These are phyloP conservation scores for Zygotorulaspora chibaensis DNA, from an alignment of 805 yeast species.

Conservation along the genomic window DNA sequence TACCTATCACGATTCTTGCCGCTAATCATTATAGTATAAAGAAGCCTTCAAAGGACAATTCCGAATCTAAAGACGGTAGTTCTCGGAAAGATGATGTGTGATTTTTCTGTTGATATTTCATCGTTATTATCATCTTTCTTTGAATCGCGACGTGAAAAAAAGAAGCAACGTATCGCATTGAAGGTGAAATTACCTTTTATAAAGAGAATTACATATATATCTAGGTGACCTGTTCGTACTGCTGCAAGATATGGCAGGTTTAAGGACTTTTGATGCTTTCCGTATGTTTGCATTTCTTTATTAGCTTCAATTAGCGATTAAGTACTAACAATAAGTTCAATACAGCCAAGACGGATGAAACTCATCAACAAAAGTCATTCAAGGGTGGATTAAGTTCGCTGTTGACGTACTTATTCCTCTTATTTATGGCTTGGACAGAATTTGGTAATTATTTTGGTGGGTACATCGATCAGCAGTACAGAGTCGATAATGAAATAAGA, in stretches of 20 bases:
- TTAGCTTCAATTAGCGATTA: neutral
- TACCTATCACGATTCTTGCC: slow-evolving; percentile 13
- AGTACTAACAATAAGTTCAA: slow-evolving; percentile 10
- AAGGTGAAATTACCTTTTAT: neutral
- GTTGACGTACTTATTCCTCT: slow-evolving; percentile 53
- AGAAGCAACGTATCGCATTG: neutral
- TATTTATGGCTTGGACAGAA: slow-evolving; percentile 77
- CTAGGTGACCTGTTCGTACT: neutral
- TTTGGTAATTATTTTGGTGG: slow-evolving; percentile 85
- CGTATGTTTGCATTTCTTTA: slow-evolving; percentile 42
- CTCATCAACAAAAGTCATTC: slow-evolving; percentile 66
- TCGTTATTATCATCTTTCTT: neutral
- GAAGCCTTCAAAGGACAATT: slow-evolving; percentile 3
- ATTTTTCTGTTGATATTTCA: neutral
- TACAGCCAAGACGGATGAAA: slow-evolving; percentile 61
- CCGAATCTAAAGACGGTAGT: slow-evolving; percentile 1
- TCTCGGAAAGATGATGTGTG: slow-evolving; percentile 1
- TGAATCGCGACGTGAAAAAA: neutral
- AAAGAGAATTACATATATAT: neutral
- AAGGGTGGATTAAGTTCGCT: slow-evolving; percentile 76
- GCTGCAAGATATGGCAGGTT: slow-evolving; percentile 26
- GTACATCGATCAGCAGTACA: slow-evolving; percentile 67
- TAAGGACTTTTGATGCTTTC: slow-evolving; percentile 67
- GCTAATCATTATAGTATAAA: slow-evolving; percentile 14
- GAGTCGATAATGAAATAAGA: slow-evolving; percentile 60